Conservation (phyloP, 2,329 filamentous ascomycete genomes). For the Paecilomyces niveus region DNA sequence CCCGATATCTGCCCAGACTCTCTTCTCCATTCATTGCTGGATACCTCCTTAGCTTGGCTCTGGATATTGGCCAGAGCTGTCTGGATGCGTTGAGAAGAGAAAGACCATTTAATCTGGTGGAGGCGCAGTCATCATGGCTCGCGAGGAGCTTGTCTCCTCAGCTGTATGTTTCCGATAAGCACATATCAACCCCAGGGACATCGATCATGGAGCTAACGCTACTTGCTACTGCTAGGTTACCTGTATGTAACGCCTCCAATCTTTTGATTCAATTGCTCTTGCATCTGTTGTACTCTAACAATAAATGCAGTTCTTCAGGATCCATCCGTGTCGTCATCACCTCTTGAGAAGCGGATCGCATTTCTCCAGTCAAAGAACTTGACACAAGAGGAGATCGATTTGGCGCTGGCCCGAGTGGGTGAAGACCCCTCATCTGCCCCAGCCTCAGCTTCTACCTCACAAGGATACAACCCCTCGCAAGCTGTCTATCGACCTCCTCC, state of each 20-base stretch:
- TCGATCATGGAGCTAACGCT: slow-evolving; percentile 21
- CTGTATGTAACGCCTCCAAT: slow-evolving; percentile 36
- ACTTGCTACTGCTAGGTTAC: slow-evolving; percentile 35
- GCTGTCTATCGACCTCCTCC: slow-evolving; percentile 33
- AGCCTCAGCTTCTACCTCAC: slow-evolving; percentile 41
- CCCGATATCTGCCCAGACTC: slow-evolving; percentile 14
- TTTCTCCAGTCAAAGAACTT: slow-evolving; percentile 96
- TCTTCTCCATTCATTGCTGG: slow-evolving; percentile 5
- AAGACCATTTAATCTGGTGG: slow-evolving; percentile 3
- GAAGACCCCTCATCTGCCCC: slow-evolving; percentile 46
- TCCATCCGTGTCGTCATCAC: slow-evolving; percentile 78
- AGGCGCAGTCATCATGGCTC: slow-evolving; percentile 61
- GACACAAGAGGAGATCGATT: slow-evolving; percentile 89
- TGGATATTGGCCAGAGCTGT: neutral
- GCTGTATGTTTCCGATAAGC: slow-evolving; percentile 51
- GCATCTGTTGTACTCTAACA: neutral
- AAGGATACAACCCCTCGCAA: slow-evolving; percentile 40
- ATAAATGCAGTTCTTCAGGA: slow-evolving; percentile 74
- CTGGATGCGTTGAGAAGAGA: neutral
- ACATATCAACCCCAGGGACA: slow-evolving; percentile 12
- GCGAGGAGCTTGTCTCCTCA: slow-evolving; percentile 85
- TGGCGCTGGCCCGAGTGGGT: slow-evolving; percentile 68
- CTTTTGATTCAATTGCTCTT: neutral
- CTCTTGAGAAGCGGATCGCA: slow-evolving; percentile 85
- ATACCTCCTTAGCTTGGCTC: slow-evolving; percentile 8